Evolutionary conservation across 768 basidiomycete species (phyloP).

Genomic region (Naganishia kalamii): DNA sequence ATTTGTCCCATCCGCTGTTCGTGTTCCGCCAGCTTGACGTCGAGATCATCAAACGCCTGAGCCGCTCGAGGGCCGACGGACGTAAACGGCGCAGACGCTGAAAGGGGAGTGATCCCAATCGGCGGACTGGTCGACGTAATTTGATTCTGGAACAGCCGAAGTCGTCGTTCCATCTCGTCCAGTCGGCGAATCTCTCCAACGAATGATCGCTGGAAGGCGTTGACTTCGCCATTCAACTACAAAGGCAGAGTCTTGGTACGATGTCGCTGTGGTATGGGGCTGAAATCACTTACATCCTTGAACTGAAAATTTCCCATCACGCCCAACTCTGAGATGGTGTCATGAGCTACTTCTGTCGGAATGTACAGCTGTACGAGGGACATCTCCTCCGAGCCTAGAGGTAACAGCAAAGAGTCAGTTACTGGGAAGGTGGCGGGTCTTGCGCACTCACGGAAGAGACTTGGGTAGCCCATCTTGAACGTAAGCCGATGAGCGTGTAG

Average conservation of each 20-base stretch:
- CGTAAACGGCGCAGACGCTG: slow-evolving; percentile 77
- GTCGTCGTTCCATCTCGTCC: slow-evolving; percentile 91
- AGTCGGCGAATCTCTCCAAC: slow-evolving; percentile 90
- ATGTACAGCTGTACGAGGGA: slow-evolving; percentile 95
- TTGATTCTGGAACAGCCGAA: slow-evolving; percentile 80
- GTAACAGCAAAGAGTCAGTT: neutral
- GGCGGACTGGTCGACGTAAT: slow-evolving; percentile 79
- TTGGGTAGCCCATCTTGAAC: slow-evolving; percentile 17
- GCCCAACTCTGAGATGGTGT: slow-evolving; percentile 89
- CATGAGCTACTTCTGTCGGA: slow-evolving; percentile 94
- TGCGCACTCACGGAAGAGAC: slow-evolving; percentile 21
- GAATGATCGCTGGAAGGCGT: slow-evolving; percentile 97
- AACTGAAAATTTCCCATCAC: slow-evolving; percentile 94
- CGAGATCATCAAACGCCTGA: slow-evolving; percentile 88
- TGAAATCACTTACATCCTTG: slow-evolving; percentile 69
- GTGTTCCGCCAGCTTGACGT: slow-evolving; percentile 75
- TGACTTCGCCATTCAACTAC: slow-evolving; percentile 87
- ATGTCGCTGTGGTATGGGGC: neutral
- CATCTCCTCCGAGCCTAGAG: slow-evolving; percentile 89
- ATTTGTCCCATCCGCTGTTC: slow-evolving; percentile 77
- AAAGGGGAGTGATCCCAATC: slow-evolving; percentile 73
- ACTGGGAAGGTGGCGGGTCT: neutral
- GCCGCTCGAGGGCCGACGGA: slow-evolving; percentile 87
- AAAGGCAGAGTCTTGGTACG: neutral
- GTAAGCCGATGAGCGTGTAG: neutral